Base-by-base conservation (phyloP, 2,329 filamentous ascomycete species). In the Aspergillus luchuensis region DNA sequence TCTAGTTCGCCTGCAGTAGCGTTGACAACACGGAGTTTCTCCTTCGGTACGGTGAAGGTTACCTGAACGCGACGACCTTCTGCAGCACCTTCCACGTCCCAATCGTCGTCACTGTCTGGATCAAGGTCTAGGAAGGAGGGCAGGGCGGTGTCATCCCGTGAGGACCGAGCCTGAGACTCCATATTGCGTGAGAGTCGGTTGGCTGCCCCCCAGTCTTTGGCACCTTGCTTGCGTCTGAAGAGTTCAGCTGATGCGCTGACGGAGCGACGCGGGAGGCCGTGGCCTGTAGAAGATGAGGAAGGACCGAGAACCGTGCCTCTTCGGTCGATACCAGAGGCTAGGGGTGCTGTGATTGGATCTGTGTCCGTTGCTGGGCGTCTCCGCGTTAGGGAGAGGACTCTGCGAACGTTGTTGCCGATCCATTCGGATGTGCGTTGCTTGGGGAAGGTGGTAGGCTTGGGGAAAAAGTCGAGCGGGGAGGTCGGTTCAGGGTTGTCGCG, bases 1-100 rank as follows among this genome's bases (percentile, higher is more conserved):
- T 75, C 74, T 57, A 71, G 62, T 60, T 78, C 75, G 3, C 70
- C 65, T n/a, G 69, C 71, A 4, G 73, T 89, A 54, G 86, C 89
- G 74, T 98, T 98, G 19, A 97, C 94, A n/a, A 98, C 92, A 25
- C 94, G 81, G 64, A 98, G 78, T 67, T 87, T 87, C 75, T 94
- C 90, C 74, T 89, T 92, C 2, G 95, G 94, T 62, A 97, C 92
- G 0, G 94, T 97, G 76, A 97, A 98, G 86, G 96, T 95, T 71
- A 92, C 85, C 75, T 93, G 90, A 62, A 93, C 90, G 8, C 91
- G 81, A 21, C 89, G 79, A 60, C 85, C 85, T 77, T 91, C 88
- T 1, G 89, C 85, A 2, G 90, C 89, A 58, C 84, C 82, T 73
- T 93, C 90, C 41, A 93, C 86, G 67, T 92, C 90, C 90, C 90